Evolutionary conservation across 306 rosid genomes (phyloP).

Genomic region (Medicago ruthenica): DNA sequence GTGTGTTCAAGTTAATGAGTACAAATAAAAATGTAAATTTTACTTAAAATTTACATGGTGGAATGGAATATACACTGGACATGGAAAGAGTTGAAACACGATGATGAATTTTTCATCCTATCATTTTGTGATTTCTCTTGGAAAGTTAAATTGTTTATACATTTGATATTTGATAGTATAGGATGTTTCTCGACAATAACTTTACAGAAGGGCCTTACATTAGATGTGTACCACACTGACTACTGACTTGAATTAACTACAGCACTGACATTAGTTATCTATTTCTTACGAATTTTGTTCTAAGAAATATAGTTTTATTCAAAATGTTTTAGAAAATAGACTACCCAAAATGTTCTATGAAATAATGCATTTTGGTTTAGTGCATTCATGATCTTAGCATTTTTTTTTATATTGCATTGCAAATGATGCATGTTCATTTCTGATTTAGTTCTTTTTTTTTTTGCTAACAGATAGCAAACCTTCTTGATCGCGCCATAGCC

Average conservation of each 20-base stretch:
- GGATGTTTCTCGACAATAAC: not conserved
- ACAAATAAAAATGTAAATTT: conserved; percentile 4
- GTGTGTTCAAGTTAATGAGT: conserved; percentile 16
- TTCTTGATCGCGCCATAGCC: conserved; percentile 69
- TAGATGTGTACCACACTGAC: not conserved
- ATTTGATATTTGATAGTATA: conserved; percentile 8
- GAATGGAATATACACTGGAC: not conserved
- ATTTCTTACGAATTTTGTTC: conserved; percentile 25
- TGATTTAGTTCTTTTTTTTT: not conserved
- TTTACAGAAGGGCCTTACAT: not conserved
- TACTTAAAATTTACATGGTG: not conserved
- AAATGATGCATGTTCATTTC: conserved; percentile 22
- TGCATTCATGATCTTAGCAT: conserved; percentile 16
- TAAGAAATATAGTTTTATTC: not conserved
- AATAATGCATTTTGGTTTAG: conserved; percentile 15
- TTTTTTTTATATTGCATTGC: not conserved
- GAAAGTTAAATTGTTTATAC: not conserved
- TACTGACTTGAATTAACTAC: not conserved
- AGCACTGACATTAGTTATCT: not conserved
- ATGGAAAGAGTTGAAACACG: conserved; percentile 4
- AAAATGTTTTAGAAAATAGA: conserved; percentile 3
- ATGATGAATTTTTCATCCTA: conserved; percentile 4
- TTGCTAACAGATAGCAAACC: conserved; percentile 75
- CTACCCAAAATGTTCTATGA: not conserved
- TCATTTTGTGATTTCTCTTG: conserved; percentile 32